Conservation (phyloP, 2,329 filamentous ascomycete species). For the Rutstroemia sp. region DNA sequence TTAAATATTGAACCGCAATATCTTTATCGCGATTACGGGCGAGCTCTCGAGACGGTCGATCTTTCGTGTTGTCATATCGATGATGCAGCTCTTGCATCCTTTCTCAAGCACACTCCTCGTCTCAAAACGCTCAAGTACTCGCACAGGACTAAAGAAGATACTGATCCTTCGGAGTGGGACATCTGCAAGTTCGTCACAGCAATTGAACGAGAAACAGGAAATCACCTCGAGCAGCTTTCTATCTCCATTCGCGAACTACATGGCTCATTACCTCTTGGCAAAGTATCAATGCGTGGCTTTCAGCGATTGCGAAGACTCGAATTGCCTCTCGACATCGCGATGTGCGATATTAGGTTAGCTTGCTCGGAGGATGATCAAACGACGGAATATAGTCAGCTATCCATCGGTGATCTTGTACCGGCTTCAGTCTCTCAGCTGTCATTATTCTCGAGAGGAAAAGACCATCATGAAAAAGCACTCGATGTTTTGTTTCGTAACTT, state of each 20-base stretch:
- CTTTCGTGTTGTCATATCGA: background rate
- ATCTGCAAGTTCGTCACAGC: constrained; percentile 13
- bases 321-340: background rate
- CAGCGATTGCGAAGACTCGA: background rate
- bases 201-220: constrained; percentile 7
- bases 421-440: background rate
- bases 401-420: background rate
- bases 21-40: background rate
- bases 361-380: background rate
- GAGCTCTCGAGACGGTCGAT: background rate
- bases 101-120: background rate
- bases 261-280: background rate
- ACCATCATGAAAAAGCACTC: background rate
- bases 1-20: background rate
- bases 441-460: background rate
- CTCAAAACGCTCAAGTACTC: background rate
- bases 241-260: constrained; percentile 6
- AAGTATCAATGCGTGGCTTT: background rate
- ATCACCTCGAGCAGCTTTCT: constrained; percentile 12
- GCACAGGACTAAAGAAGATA: background rate
- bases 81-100: background rate
- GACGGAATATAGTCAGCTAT: background rate
- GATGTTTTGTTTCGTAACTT: background rate
- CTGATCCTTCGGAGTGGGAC: constrained; percentile 3
- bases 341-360: background rate